Conservation (phyloP, 2,329 filamentous ascomycete genomes). For the Bretziella fagacearum region DNA sequence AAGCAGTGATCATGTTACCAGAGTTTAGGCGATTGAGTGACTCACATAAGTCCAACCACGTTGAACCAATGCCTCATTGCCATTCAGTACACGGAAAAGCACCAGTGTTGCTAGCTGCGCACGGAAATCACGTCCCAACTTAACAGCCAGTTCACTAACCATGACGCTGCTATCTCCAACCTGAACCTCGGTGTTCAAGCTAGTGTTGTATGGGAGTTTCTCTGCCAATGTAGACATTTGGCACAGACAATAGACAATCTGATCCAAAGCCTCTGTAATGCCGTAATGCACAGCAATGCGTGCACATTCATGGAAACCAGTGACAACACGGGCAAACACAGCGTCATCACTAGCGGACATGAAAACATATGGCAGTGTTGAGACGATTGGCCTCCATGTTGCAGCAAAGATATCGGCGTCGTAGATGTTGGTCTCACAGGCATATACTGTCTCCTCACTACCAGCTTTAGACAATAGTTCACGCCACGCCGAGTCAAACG, state of each 20-base stretch:
- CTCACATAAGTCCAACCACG: constrained; percentile 65
- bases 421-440: constrained; percentile 84
- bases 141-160: constrained; percentile 95
- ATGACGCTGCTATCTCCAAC: constrained; percentile 84
- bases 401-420: constrained; percentile 96
- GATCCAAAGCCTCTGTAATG: constrained; percentile 73
- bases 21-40: constrained; percentile 17
- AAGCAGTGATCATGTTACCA: neutral
- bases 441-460: constrained; percentile 51
- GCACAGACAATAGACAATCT: constrained; percentile 78
- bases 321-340: constrained; percentile 83
- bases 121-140: constrained; percentile 83
- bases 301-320: constrained; percentile 90
- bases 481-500: constrained; percentile 95
- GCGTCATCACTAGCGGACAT: constrained; percentile 96
- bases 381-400: constrained; percentile 88
- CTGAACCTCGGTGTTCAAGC: constrained; percentile 89
- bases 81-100: constrained; percentile 80
- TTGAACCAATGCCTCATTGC: constrained; percentile 61
- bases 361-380: constrained; percentile 93
- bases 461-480: constrained; percentile 77
- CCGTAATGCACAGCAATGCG: constrained; percentile 76
- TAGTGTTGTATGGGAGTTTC: constrained; percentile 59
- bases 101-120: constrained; percentile 88
- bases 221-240: constrained; percentile 79